Percentiles rank a stretch among this genome's conserved stretches.
These are phyloP conservation scores for Wallemia ichthyophaga DNA, from an alignment of 1,284 basidiomycete genomes.

Conservation along the genomic window DNA sequence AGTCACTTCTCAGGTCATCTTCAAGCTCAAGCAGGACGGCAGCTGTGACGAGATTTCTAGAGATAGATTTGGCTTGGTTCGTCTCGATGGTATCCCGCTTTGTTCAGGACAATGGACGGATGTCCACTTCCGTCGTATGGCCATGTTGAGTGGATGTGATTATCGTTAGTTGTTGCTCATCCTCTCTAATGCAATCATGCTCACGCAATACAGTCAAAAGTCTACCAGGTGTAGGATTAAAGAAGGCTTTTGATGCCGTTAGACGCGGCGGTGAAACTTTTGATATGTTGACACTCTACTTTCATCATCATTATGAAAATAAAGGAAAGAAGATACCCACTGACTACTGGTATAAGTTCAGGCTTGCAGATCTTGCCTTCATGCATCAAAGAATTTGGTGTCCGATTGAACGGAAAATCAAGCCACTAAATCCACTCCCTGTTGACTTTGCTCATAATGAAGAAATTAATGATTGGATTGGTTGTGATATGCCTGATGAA, in stretches of 20 bases:
- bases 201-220: constrained; percentile 9
- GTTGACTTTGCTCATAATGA: neutral
- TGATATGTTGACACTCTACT: constrained; percentile 28
- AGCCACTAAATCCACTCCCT: neutral
- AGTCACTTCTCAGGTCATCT: constrained; percentile 18
- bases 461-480: neutral
- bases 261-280: constrained; percentile 58
- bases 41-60: constrained; percentile 54
- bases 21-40: constrained; percentile 55
- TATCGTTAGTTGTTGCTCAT: constrained; percentile 22
- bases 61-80: constrained; percentile 38
- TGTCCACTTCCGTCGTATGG: constrained; percentile 69
- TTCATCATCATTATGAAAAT: constrained; percentile 46
- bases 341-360: constrained; percentile 35
- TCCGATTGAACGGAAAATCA: neutral
- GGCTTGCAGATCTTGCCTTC: constrained; percentile 68
- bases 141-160: constrained; percentile 90
- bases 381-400: constrained; percentile 59
- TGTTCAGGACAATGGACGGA: constrained; percentile 43
- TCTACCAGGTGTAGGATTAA: constrained; percentile 20
- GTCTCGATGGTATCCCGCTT: neutral
- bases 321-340: constrained; percentile 42
- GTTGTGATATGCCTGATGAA: neutral
- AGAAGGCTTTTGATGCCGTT: constrained; percentile 53
- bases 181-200: constrained; percentile 3